Base-by-base conservation (phyloP, 352 stramenopile genomes). In the Phytopythium chamaehyphon region DNA sequence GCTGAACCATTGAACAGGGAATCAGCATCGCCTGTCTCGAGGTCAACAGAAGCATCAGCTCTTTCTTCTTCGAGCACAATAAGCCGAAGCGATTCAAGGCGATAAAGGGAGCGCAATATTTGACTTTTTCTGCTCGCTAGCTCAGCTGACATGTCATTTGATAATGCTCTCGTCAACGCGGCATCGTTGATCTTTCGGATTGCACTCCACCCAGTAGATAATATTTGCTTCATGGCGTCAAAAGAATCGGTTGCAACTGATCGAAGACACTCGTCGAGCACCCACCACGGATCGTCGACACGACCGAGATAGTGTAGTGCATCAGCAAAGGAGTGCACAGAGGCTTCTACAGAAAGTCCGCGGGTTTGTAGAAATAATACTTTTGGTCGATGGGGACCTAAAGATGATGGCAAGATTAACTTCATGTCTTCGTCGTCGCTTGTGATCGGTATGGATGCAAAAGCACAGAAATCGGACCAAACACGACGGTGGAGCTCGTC, bases 201-300 rank as follows among this genome's bases (percentile, higher is more conserved):
- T 3, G 71, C 65, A 51, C 63, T 55, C 54, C 68, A 57, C 2
- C 73, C 80, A 42, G 72, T 42, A 10, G 69, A 56, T n/a, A 90
- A 52, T 14, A 90, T 59, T 16, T 75, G 73, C 22, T 78, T 83
- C 77, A 88, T 88, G n/a, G 70, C 62, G 3, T 51, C 43, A 2
- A 67, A 66, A 8, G 73, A 86, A 39, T 73, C 63, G 6, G 69
- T 54, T 0, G 61, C 55, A 28, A 88, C 44, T 2, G 73, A 31
- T 10, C 51, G 24, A 12, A 83, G 52, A 40, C 75, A 85, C 48
- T 88, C 57, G 8, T 57, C 36, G n/a, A 75, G 46, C 2, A 83
- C 59, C 80, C 80, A 90, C 16, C 53, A 26, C 22, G 70, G 71
- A 53, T 87, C 66, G 7, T 62, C 56, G 14, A 80, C 61, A 1